Conservation (phyloP, 805 yeast species). For the Ogataea degrootiae region DNA sequence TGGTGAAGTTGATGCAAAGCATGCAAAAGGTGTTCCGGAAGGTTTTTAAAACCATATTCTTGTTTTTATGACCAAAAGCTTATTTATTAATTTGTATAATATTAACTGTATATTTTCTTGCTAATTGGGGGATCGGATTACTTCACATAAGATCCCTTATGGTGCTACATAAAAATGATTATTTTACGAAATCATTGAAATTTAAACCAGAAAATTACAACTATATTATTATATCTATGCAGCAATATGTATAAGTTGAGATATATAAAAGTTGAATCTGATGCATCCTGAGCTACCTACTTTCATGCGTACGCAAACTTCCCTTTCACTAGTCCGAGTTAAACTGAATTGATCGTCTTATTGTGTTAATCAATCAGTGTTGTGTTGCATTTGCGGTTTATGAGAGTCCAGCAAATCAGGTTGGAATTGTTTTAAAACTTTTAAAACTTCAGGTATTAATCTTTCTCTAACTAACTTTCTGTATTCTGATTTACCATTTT, state of each 20-base stretch:
- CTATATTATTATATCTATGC: background rate
- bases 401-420: constrained; percentile 56
- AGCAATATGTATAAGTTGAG: background rate
- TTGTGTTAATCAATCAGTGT: constrained; percentile 23
- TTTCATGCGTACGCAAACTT: too few species aligned
- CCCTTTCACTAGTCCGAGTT: background rate
- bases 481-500: constrained; percentile 35
- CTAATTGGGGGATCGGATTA: too few species aligned
- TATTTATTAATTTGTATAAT: background rate
- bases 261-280: too few species aligned
- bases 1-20: constrained; percentile 37
- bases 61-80: background rate
- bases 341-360: constrained; percentile 12
- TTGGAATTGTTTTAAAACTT: constrained; percentile 55
- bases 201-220: background rate
- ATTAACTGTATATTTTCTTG: background rate
- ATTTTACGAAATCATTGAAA: background rate
- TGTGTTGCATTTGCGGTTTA: constrained; percentile 59
- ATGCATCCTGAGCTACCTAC: too few species aligned
- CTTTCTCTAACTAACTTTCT: constrained; percentile 36
- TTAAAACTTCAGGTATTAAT: constrained; percentile 48
- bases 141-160: too few species aligned
- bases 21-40: constrained; percentile 84
- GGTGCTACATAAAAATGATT: too few species aligned
- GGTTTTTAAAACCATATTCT: constrained; percentile 47